Evolutionary conservation across 495 filamentous ascomycete genomes (phyloP).

Genomic region (Penicillium verhagenii): DNA sequence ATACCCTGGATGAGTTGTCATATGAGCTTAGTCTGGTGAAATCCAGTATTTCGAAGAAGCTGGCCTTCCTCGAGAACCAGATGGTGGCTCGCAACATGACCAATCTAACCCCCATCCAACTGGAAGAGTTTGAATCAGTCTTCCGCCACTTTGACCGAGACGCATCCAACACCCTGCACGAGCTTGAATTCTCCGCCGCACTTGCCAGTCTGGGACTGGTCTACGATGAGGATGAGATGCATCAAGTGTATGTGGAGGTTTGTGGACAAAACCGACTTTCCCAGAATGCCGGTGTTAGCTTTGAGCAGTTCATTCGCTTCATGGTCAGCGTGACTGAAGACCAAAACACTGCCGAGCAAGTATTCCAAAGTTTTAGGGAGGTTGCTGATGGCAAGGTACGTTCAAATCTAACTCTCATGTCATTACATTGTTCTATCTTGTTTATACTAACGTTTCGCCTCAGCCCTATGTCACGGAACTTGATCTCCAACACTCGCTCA

Average conservation of each 20-base stretch:
- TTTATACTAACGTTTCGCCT: conserved; percentile 12
- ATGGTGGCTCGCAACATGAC: conserved; percentile 97
- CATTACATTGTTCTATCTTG: neutral
- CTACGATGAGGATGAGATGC: conserved; percentile 96
- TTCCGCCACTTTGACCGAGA: conserved; percentile 98
- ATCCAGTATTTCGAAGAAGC: conserved; percentile 87
- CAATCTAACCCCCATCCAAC: conserved; percentile 93
- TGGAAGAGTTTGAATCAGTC: conserved; percentile 96
- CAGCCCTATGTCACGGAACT: conserved; percentile 96
- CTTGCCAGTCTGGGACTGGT: conserved; percentile 90
- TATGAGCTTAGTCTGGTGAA: conserved; percentile 93
- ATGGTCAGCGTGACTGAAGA: conserved; percentile 99
- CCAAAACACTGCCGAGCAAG: conserved; percentile 96
- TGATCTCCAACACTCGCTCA: conserved; percentile 88
- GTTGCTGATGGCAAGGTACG: conserved; percentile 92
- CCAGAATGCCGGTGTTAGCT: conserved; percentile 68
- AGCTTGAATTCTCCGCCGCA: conserved; percentile 93
- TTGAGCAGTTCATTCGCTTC: conserved; percentile 98
- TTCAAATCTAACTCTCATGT: conserved; percentile 7
- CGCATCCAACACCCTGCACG: conserved; percentile 81
- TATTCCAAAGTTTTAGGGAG: conserved; percentile 93
- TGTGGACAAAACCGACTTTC: conserved; percentile 49
- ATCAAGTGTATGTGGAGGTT: conserved; percentile 81
- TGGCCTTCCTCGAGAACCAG: conserved; percentile 96
- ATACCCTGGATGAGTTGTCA: conserved; percentile 90